Conservation (phyloP, 2,329 filamentous ascomycete genomes). For the Phyllosticta paracitricarpa region DNA sequence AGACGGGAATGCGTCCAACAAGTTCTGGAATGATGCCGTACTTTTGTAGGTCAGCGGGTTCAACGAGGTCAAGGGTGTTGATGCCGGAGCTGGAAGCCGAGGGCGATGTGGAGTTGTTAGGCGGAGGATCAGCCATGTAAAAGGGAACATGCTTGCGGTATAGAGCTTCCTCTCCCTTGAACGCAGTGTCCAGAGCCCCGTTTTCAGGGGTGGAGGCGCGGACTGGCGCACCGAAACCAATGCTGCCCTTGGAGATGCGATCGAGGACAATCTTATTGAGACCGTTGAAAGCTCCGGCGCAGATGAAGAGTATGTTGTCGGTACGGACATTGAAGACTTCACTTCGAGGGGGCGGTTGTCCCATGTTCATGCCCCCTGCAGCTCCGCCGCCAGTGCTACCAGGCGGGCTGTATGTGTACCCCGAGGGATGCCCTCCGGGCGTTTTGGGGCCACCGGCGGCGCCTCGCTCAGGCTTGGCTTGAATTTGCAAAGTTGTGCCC, state of each 20-base stretch:
- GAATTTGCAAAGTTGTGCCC: constrained; percentile 85
- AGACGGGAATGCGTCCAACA: constrained; percentile 89
- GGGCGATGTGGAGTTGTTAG: constrained; percentile 12
- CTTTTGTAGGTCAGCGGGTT: constrained; percentile 64
- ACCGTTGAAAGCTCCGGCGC: constrained; percentile 89
- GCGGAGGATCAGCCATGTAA: constrained; percentile 31
- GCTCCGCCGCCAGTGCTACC: constrained; percentile 14
- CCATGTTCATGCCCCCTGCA: constrained; percentile 17
- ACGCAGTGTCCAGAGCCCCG: constrained; percentile 48
- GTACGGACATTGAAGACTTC: constrained; percentile 71
- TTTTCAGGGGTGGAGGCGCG: constrained; percentile 44
- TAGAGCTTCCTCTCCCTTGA: constrained; percentile 46
- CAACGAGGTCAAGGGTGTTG: constrained; percentile 60
- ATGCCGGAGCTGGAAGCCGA: constrained; percentile 28
- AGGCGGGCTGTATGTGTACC: constrained; percentile 12
- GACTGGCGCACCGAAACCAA: constrained; percentile 84
- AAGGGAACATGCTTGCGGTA: constrained; percentile 51
- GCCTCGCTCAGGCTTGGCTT: constrained; percentile 68
- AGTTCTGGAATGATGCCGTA: constrained; percentile 92
- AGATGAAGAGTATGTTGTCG: constrained; percentile 94
- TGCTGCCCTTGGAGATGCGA: constrained; percentile 74
- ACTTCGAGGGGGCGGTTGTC: constrained; percentile 34
- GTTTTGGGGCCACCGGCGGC: constrained; percentile 20
- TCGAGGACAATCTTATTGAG: constrained; percentile 80
- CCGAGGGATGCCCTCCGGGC: constrained; percentile 15